These are phyloP conservation scores for Vitis hybrid DNA, from an alignment of 177 flowering plant genomes.

Conservation along the genomic window DNA sequence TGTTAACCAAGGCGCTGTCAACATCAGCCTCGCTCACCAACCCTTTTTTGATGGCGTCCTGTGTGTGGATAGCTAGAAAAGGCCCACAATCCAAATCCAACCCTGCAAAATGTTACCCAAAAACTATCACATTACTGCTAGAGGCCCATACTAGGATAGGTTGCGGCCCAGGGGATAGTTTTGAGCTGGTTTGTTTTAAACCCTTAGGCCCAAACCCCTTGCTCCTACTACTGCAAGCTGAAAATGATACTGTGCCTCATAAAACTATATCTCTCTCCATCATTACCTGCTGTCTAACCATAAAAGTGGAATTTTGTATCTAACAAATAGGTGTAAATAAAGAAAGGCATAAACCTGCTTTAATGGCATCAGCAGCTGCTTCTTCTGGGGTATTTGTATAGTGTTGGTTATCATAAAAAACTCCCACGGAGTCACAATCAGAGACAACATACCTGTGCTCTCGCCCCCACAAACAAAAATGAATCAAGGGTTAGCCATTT, in stretches of 20 bases:
- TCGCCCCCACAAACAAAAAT: neutral
- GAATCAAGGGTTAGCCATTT: neutral
- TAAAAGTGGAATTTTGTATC: too few species aligned
- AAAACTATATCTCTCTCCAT: too few species aligned
- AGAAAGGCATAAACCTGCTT: slow-evolving; percentile 50
- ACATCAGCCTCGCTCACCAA: slow-evolving; percentile 51
- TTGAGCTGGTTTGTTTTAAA: too few species aligned
- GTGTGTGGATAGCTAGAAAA: slow-evolving; percentile 67
- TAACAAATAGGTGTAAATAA: neutral
- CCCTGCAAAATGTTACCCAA: slow-evolving; percentile 36
- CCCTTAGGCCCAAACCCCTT: too few species aligned
- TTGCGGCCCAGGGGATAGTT: too few species aligned
- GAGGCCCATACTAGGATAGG: too few species aligned
- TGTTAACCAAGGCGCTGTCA: slow-evolving; percentile 56
- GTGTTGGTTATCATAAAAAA: slow-evolving; percentile 65
- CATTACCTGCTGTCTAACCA: too few species aligned
- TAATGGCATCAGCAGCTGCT: slow-evolving; percentile 83
- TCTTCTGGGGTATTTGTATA: slow-evolving; percentile 85
- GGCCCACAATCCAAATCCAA: slow-evolving; percentile 94
- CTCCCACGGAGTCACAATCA: slow-evolving; percentile 89
- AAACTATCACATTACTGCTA: neutral
- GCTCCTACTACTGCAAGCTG: too few species aligned
- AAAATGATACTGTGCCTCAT: too few species aligned
- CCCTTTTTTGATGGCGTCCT: slow-evolving; percentile 54
- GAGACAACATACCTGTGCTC: slow-evolving; percentile 77